Conservation (phyloP, 495 filamentous ascomycete genomes). For the Hyaloscypha variabilis region DNA sequence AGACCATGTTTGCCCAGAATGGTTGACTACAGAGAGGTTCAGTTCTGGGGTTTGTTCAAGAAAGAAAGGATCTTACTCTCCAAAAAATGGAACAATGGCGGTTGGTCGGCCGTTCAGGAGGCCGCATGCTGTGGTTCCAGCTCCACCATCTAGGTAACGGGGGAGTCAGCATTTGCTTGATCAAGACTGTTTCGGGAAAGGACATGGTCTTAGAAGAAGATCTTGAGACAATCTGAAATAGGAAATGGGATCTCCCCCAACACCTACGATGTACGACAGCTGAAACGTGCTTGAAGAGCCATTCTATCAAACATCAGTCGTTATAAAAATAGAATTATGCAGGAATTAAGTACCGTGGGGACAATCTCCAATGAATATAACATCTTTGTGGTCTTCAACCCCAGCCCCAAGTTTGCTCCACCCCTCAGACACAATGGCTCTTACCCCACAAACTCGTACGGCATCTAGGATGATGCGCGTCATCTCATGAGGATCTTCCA, state of each 20-base stretch:
- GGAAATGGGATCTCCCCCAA: no score
- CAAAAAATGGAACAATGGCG: slow-evolving; percentile 66
- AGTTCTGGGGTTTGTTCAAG: slow-evolving; percentile 6
- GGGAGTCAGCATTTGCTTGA: no score
- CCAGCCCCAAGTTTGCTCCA: slow-evolving; percentile 62
- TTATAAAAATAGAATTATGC: not conserved
- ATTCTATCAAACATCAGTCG: slow-evolving; percentile 37
- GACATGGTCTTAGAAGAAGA: no score
- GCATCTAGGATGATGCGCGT: slow-evolving; percentile 58
- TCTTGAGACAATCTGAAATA: no score
- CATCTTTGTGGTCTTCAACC: slow-evolving; percentile 44
- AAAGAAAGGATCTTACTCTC: slow-evolving; percentile 47
- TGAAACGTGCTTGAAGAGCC: slow-evolving; percentile 66
- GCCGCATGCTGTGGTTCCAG: slow-evolving; percentile 67
- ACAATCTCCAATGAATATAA: slow-evolving; percentile 62
- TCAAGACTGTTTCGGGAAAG: no score
- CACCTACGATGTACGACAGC: slow-evolving; percentile 66
- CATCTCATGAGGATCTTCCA: slow-evolving; percentile 59
- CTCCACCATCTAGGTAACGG: slow-evolving; percentile 51
- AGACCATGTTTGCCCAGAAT: slow-evolving; percentile 62
- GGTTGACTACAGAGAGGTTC: slow-evolving; percentile 42
- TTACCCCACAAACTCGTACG: slow-evolving; percentile 47
- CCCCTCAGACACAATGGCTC: slow-evolving; percentile 64
- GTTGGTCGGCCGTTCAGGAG: slow-evolving; percentile 61
- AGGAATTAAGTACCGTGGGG: slow-evolving; percentile 47